Evolutionary conservation across 106 monocot genomes (phyloP), one percentile per base, ranked within the genome.

Genomic region (Dendrobium officinale): DNA sequence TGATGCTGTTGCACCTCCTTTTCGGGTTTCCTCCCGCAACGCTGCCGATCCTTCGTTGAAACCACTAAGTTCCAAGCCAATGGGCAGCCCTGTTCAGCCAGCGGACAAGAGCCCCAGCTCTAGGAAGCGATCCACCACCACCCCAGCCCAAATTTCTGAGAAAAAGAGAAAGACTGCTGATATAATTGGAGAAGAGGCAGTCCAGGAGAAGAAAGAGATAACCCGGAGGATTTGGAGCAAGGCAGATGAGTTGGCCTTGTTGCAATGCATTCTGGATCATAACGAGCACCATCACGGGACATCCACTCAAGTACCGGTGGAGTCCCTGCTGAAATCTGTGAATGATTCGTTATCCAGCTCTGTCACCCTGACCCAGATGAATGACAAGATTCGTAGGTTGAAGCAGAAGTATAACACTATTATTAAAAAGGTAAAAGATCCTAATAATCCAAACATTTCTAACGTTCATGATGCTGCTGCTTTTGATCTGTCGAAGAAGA

Each of bases 131-230:
- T 49, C 49, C 11, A 42, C 49, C 13, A 13, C 49, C 24, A 9
- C 22, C 11, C 11, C 49, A 6, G 10, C 49, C 15, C 26, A 4
- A 26, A 5, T 27, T 76, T 49, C 76, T 26, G 2, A 76, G 49
- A 76, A 51, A 42, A 76, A 76, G 49, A 76, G 24, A 27, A 76
- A 27, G 76, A 26, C 49, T 76, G 76, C 22, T 76, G 24, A 11
- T 51, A 42, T 16, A 49, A 13, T 48, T 29, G 27, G 49, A 26
- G 45, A 24, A 76, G 76, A 76, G 22, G 76, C 49, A 22, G 48
- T 9, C 6, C 48, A 76, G 76, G 26, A 47, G 49, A 47, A 76
- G 76, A 47, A 76, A 49, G 49, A 49, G 20, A 76, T 48, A 24
- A 19, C 27, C 27, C 49, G 49, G 42, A 76, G 10, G 24, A 49